phyloP scores from a whole-genome alignment of 2,329 filamentous ascomycete genomes.

The Cytospora chrysosperma region DNA sequence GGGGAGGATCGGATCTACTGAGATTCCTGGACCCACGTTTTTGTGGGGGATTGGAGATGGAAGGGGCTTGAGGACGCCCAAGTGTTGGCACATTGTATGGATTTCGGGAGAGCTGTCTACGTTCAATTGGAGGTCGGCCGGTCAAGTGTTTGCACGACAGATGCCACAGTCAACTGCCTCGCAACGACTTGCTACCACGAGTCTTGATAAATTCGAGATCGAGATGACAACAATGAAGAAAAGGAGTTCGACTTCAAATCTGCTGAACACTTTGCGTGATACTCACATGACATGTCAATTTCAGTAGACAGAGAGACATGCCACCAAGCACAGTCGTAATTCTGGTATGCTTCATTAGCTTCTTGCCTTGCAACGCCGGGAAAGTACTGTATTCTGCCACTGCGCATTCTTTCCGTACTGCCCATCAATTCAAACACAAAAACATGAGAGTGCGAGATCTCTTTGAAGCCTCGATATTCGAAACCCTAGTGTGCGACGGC shows the following conservation, averaged over 20 bases:
- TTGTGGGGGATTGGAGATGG: slow-evolving; percentile 17
- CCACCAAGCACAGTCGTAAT: not conserved
- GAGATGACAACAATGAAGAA: slow-evolving; percentile 19
- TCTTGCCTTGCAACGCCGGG: too few species aligned
- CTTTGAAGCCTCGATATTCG: not conserved
- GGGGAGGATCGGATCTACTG: slow-evolving; percentile 26
- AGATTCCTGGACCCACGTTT: slow-evolving; percentile 25
- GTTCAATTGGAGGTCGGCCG: slow-evolving; percentile 19
- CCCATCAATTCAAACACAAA: not conserved
- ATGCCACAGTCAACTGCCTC: slow-evolving; percentile 17
- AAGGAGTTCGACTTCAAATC: slow-evolving; percentile 25
- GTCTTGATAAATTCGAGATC: not conserved
- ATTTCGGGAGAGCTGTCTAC: slow-evolving; percentile 21
- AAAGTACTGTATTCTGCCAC: not conserved
- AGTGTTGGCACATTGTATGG: slow-evolving; percentile 16
- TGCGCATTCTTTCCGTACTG: not conserved
- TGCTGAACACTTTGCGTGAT: not conserved
- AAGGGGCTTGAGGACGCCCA: slow-evolving; percentile 18
- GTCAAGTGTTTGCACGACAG: slow-evolving; percentile 22
- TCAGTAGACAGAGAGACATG: too few species aligned
- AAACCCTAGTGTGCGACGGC: not conserved
- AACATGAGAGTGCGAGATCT: not conserved
- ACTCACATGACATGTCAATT: not conserved
- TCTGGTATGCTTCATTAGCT: not conserved
- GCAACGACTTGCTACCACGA: slow-evolving; percentile 13